Evolutionary conservation across 371 early-diverging fungal genomes (phyloP), one percentile per base, ranked within the genome.

Genomic region (Apophysomyces elegans): DNA sequence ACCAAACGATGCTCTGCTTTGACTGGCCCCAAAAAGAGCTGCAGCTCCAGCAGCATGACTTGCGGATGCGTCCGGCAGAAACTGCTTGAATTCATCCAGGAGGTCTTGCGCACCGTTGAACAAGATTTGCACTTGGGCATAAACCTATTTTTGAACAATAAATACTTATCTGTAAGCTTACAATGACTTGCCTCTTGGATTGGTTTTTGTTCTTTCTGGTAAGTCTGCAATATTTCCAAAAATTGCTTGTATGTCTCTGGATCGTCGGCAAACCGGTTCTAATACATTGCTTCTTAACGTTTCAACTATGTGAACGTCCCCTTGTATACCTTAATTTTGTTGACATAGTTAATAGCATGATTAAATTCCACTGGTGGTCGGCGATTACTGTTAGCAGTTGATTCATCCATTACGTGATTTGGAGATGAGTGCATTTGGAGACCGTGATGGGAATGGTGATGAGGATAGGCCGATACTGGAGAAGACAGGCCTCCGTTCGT

Each of bases 281-380:
- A 75, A 7, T 41, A 41, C 11, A 41, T 41, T 7, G 13, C 41
- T 12, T 36, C 9, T 57, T 12, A 7, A 57, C 32, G 7, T 14
- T n/a, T 11, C 32, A 62, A 32, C 1, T 18, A 12, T 58, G n/a
- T 41, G n/a, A 37, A 6, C 93, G 26, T 26, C 26, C 26, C 26
- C 1, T 26, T 0, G 26, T 26, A 88, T 67, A 90, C 93, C 90
- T 96, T 97, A 70, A 97, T 96, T 78, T 96, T 96, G 81, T 96
- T 96, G 13, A 99, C 96, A 73, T 95, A 98, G 74, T 91, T 94
- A 57, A 96, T 96, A 8, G 97, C 98, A 70, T 95, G 93, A 65
- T 93, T 91, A 70, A 97, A 96, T 65, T 97, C 97, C n/a, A 95
- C 90, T 0, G 90, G 91, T 13, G 85, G 73, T 58, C 78, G 45